phyloP scores from a whole-genome alignment of 495 filamentous ascomycete species.

The Penicillium roqueforti region DNA sequence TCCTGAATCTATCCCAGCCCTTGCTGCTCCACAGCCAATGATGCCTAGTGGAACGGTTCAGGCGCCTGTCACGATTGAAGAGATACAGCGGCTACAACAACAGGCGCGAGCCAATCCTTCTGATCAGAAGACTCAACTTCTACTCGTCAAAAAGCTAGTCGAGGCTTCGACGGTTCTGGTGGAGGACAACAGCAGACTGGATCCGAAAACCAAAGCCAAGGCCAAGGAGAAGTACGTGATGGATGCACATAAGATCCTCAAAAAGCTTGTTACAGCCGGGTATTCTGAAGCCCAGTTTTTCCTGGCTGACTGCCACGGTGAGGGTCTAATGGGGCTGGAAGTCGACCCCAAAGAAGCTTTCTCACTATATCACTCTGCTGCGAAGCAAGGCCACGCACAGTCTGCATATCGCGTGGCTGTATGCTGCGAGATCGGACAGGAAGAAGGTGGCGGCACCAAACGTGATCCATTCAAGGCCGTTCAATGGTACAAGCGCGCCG shows the following conservation, averaged over 20 bases:
- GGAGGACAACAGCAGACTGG: slow-evolving; percentile 61
- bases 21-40: slow-evolving; percentile 31
- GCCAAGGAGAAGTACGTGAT: slow-evolving; percentile 77
- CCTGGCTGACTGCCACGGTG: slow-evolving; percentile 83
- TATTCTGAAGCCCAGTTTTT: slow-evolving; percentile 90
- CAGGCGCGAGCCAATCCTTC: slow-evolving; percentile 62
- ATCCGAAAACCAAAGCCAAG: slow-evolving; percentile 68
- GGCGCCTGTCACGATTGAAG: slow-evolving; percentile 66
- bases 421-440: slow-evolving; percentile 94
- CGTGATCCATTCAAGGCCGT: slow-evolving; percentile 90
- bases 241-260: slow-evolving; percentile 85
- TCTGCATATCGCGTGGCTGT: slow-evolving; percentile 93
- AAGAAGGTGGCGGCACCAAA: slow-evolving; percentile 86
- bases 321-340: slow-evolving; percentile 65
- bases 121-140: slow-evolving; percentile 66
- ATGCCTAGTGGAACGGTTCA: slow-evolving; percentile 24
- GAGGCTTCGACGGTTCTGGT: slow-evolving; percentile 79
- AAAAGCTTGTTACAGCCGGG: slow-evolving; percentile 67
- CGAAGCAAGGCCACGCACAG: slow-evolving; percentile 78
- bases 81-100: slow-evolving; percentile 69
- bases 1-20: slow-evolving; percentile 27
- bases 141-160: slow-evolving; percentile 77
- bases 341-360: slow-evolving; percentile 87
- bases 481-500: slow-evolving; percentile 95
- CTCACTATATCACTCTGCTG: slow-evolving; percentile 85